Evolutionary conservation across 768 basidiomycete genomes (phyloP).

Genomic region (Ramaria sp.): DNA sequence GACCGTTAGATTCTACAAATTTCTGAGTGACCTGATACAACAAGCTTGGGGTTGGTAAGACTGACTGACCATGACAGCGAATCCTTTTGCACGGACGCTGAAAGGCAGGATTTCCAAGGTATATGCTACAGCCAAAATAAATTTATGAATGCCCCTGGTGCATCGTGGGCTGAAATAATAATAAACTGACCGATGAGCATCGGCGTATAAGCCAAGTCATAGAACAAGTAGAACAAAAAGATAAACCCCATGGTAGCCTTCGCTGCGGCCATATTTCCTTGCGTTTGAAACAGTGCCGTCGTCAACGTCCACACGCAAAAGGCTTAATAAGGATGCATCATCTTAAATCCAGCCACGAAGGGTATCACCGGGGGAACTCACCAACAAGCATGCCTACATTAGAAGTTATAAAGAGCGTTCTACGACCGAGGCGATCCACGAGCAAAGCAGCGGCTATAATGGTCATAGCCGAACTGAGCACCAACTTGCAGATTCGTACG

Average conservation of each 20-base stretch:
- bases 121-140: slow-evolving; percentile 22
- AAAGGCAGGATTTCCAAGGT: slow-evolving; percentile 75
- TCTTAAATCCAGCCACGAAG: not conserved
- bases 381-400: slow-evolving; percentile 49
- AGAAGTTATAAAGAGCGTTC: slow-evolving; percentile 56
- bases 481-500: not conserved
- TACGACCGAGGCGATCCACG: slow-evolving; percentile 57
- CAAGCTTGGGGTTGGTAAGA: slow-evolving; percentile 3
- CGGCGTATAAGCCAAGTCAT: slow-evolving; percentile 70
- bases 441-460: slow-evolving; percentile 44
- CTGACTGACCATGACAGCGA: slow-evolving; percentile 54
- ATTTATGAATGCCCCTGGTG: not conserved
- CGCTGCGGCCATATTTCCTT: slow-evolving; percentile 21
- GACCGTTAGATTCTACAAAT: slow-evolving; percentile 44
- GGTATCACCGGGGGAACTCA: slow-evolving; percentile 17
- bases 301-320: slow-evolving; percentile 49
- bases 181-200: slow-evolving; percentile 34
- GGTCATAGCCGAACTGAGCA: not conserved
- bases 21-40: slow-evolving; percentile 13
- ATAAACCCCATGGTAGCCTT: slow-evolving; percentile 53
- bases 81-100: slow-evolving; percentile 69
- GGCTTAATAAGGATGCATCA: slow-evolving; percentile 15
- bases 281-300: slow-evolving; percentile 28
- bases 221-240: slow-evolving; percentile 42
- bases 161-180: not conserved